These are phyloP conservation scores for Helicosporidium sp. DNA, from an alignment of 139 green algal genomes.

Conservation along the genomic window DNA sequence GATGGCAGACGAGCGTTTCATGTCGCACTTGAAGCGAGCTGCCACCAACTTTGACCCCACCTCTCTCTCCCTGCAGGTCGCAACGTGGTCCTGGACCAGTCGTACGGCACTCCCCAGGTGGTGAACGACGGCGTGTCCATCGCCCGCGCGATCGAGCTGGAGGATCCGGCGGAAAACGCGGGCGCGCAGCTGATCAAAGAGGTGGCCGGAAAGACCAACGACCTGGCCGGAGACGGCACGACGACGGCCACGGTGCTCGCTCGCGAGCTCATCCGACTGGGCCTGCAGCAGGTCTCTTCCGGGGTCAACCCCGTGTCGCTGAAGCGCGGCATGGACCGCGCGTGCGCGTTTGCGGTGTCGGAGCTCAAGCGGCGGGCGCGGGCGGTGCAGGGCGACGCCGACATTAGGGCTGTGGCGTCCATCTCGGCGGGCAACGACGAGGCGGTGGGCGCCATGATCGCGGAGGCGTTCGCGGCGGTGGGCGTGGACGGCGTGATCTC, in stretches of 20 bases:
- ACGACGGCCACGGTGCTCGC: slow-evolving; percentile 89
- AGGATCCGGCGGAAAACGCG: slow-evolving; percentile 84
- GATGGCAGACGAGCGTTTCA: not conserved
- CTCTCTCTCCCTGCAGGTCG: slow-evolving; percentile 62
- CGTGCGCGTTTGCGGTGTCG: slow-evolving; percentile 50
- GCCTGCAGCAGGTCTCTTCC: slow-evolving; percentile 65
- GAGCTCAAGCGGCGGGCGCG: slow-evolving; percentile 66
- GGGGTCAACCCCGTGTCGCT: slow-evolving; percentile 86
- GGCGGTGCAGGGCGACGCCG: slow-evolving; percentile 61
- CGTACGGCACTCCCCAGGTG: slow-evolving; percentile 61
- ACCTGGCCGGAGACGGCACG: slow-evolving; percentile 86
- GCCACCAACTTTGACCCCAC: not conserved
- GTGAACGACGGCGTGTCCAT: slow-evolving; percentile 98
- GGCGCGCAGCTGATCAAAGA: slow-evolving; percentile 95
- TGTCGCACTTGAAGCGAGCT: not conserved
- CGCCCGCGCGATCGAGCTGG: slow-evolving; percentile 83
- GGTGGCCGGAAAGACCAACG: slow-evolving; percentile 87
- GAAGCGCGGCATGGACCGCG: slow-evolving; percentile 96
- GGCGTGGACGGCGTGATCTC: slow-evolving; percentile 77
- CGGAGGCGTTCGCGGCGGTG: slow-evolving; percentile 70
- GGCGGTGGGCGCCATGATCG: slow-evolving; percentile 60
- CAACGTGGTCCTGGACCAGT: slow-evolving; percentile 93
- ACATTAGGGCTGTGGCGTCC: slow-evolving; percentile 72
- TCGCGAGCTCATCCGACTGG: slow-evolving; percentile 83
- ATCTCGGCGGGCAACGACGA: slow-evolving; percentile 73